Evolutionary conservation across 108 stramenopile species (phyloP).

Genomic region (Asterionellopsis glacialis): DNA sequence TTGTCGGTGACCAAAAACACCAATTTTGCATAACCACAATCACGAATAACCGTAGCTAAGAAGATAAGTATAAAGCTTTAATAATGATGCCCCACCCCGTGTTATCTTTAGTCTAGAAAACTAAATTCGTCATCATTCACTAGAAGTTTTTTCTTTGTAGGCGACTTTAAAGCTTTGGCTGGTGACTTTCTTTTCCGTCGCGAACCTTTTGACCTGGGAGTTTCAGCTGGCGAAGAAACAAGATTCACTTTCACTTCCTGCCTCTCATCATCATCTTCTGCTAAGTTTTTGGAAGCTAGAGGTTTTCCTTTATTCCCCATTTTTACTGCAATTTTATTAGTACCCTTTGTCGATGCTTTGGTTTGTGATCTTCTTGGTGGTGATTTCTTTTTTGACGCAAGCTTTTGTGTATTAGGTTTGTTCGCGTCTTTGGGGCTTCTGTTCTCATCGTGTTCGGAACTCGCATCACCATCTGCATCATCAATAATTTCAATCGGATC

Average conservation of each 20-base stretch:
- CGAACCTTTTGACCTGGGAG: neutral
- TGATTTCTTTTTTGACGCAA: neutral
- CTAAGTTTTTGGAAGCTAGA: neutral
- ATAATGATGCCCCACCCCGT: too few species aligned
- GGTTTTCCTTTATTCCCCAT: neutral
- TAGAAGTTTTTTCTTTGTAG: neutral
- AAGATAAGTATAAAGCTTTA: too few species aligned
- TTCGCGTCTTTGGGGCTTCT: neutral
- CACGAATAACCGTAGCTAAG: too few species aligned
- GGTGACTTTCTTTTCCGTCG: neutral
- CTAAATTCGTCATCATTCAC: neutral
- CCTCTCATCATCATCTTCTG: neutral
- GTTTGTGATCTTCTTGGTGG: neutral
- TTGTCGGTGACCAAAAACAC: conserved; percentile 31
- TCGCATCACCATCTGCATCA: neutral
- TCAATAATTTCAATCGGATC: conserved; percentile 7
- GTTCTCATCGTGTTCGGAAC: neutral
- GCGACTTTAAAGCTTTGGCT: neutral
- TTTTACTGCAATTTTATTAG: neutral
- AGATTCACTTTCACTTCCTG: neutral
- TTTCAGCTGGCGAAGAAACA: neutral
- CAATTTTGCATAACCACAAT: too few species aligned
- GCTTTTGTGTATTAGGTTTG: neutral
- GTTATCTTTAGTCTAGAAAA: too few species aligned
- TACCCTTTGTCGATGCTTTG: neutral